Percentiles rank a stretch among this genome's conserved stretches.
phyloP scores from a whole-genome alignment of 371 early-diverging fungal genomes.

The Actinomucor elegans region DNA sequence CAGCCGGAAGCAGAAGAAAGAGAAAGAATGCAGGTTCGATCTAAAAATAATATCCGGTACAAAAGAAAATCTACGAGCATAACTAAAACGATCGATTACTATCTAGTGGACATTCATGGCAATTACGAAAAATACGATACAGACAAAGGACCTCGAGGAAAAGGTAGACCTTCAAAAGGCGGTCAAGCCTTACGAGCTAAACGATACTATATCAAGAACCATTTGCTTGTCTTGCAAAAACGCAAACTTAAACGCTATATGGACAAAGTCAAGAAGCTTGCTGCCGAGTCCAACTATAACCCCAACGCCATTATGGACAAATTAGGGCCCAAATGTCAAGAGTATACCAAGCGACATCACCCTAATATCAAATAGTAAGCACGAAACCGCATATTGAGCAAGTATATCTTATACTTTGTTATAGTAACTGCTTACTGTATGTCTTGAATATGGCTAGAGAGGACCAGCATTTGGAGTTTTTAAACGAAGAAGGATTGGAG shows the following conservation, averaged over 20 bases:
- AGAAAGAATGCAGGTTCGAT: constrained; percentile 17
- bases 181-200: constrained; percentile 1
- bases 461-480: neutral
- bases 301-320: neutral
- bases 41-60: no score
- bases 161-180: constrained; percentile 10
- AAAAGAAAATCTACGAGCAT: neutral
- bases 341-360: neutral
- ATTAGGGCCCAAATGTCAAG: neutral
- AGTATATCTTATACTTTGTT: neutral
- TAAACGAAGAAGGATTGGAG: neutral
- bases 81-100: no score
- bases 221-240: constrained; percentile 2
- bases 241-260: constrained; percentile 4
- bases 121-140: neutral
- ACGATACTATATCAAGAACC: constrained; percentile 11
- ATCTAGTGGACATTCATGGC: no score
- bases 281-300: neutral
- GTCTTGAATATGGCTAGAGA: neutral
- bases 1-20: constrained; percentile 3
- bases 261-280: neutral
- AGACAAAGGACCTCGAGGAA: neutral
- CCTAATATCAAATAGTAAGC: neutral
- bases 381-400: neutral
- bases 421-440: neutral